A percentile compares a stretch with the other conserved stretches of the same genome.
Conservation (phyloP, 2,329 filamentous ascomycete genomes). For the Pseudogymnoascus sp. region DNA sequence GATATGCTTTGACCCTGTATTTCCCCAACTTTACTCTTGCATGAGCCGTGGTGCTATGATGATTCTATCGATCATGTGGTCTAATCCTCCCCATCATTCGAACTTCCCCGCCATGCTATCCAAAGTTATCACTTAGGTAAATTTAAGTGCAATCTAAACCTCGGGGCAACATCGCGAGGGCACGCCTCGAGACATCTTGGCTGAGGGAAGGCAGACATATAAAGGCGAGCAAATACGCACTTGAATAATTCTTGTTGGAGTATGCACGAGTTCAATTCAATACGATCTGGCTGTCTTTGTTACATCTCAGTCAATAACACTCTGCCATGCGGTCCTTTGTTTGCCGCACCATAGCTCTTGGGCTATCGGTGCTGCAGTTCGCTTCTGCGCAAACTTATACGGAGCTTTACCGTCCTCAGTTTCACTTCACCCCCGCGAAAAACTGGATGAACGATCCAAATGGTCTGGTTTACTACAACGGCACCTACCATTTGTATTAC, state of each 20-base stretch:
- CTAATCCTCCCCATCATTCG: no score
- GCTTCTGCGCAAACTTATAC: background rate
- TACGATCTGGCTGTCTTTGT: background rate
- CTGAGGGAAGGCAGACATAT: background rate
- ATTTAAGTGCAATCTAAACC: no score
- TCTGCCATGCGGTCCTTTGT: background rate
- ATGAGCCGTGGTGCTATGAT: no score
- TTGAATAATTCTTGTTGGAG: background rate
- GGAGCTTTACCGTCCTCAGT: slow-evolving; percentile 10
- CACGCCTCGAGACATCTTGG: background rate
- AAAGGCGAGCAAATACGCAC: background rate
- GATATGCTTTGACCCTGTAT: background rate
- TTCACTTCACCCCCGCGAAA: slow-evolving; percentile 45
- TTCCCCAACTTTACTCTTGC: background rate
- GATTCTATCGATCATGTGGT: no score
- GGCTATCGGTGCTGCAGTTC: background rate
- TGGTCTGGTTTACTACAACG: slow-evolving; percentile 41
- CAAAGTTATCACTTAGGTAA: no score
- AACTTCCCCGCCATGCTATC: no score
- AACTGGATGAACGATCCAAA: slow-evolving; percentile 54
- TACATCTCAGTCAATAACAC: background rate
- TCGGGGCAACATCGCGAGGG: no score
- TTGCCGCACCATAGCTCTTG: background rate
- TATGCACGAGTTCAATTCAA: background rate
- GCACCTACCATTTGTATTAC: slow-evolving; percentile 55